Evolutionary conservation across 768 basidiomycete genomes (phyloP).

Genomic region (Auriculariales sp.): DNA sequence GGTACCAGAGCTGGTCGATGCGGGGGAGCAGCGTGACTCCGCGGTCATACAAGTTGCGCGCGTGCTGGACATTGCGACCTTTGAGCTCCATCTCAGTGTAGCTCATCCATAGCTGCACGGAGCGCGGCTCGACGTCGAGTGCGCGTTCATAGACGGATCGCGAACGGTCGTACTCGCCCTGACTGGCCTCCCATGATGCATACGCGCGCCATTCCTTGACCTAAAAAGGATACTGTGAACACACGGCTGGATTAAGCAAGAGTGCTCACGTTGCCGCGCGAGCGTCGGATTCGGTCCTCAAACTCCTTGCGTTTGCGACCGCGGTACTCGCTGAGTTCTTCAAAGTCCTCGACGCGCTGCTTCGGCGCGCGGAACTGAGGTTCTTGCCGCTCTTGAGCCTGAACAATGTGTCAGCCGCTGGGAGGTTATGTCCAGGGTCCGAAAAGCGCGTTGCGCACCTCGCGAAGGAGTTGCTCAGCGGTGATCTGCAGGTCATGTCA

Average conservation of each 20-base stretch:
- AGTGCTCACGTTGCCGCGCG: slow-evolving; percentile 18
- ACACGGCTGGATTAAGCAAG: not conserved
- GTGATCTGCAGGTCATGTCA: slow-evolving; percentile 53
- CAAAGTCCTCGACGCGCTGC: slow-evolving; percentile 93
- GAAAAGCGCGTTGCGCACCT: slow-evolving; percentile 32
- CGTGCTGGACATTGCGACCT: slow-evolving; percentile 91
- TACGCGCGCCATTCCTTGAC: slow-evolving; percentile 32
- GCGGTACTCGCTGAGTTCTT: slow-evolving; percentile 65
- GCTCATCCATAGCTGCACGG: slow-evolving; percentile 82
- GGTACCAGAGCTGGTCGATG: slow-evolving; percentile 97
- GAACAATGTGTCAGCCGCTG: not conserved
- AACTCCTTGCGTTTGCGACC: slow-evolving; percentile 81
- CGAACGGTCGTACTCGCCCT: slow-evolving; percentile 91
- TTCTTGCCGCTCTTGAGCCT: slow-evolving; percentile 98
- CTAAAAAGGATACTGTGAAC: slow-evolving; percentile 11
- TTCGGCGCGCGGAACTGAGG: slow-evolving; percentile 80
- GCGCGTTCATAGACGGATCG: slow-evolving; percentile 95
- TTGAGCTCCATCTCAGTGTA: slow-evolving; percentile 92
- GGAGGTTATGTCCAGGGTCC: slow-evolving; percentile 1
- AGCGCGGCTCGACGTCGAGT: slow-evolving; percentile 84
- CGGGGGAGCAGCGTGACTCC: slow-evolving; percentile 93
- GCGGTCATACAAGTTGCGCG: slow-evolving; percentile 92
- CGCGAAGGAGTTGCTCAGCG: slow-evolving; percentile 92
- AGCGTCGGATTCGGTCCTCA: slow-evolving; percentile 51
- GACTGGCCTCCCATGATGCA: slow-evolving; percentile 64